Base-by-base conservation (phyloP, 208 protist species). In the Acanthamoeba polyphaga region DNA sequence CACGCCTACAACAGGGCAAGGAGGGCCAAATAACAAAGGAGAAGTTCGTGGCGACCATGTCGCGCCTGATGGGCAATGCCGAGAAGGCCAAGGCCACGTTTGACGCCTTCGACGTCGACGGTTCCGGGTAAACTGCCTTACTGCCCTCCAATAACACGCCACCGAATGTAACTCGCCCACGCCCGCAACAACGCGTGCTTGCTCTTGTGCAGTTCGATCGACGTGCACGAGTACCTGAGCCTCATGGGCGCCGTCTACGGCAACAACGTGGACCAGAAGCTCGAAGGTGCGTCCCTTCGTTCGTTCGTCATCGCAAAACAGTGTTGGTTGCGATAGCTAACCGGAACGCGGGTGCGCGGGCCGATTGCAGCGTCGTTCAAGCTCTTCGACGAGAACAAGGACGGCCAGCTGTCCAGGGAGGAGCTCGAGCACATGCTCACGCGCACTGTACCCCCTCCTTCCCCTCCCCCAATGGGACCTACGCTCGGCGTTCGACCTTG, bases 171-270 rank as follows among this genome's bases (percentile, higher is more conserved):
- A 10, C 12, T 17, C 51, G 51, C 51, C 8, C 12, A 55, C 51
- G 2, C 51, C 60, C 13, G 24, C 60, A 64, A 19, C 19, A 70
- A 19, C 19, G 10, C 64, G n/a, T 70, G 64, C 17, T 27, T 15
- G 64, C n/a, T 32, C n/a, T 70, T 70, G 19, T 27, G 19, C 9
- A 87, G 78, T 64, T 66, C 78, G 27, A 93, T 93, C 7, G 89
- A 93, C 17, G 53, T 93, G 89, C 89, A 68, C 49, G 89, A 93
- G 17, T 93, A 93, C 32, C 89, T 93, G 51, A 38, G n/a, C 51
- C 64, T 93, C 34, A 93, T 93, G 89, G 89, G 89, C 24, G 89
- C 34, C 51, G 12, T 46, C 64, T 76, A 88, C 22, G 89, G 89
- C 29, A 51, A 9, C 24, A 93, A 13, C 58, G 7, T 93, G 10